Percentiles rank a stretch among this genome's conserved stretches.
Evolutionary conservation across 2,329 filamentous ascomycete species (phyloP).

Genomic region (Botrytis fragariae): DNA sequence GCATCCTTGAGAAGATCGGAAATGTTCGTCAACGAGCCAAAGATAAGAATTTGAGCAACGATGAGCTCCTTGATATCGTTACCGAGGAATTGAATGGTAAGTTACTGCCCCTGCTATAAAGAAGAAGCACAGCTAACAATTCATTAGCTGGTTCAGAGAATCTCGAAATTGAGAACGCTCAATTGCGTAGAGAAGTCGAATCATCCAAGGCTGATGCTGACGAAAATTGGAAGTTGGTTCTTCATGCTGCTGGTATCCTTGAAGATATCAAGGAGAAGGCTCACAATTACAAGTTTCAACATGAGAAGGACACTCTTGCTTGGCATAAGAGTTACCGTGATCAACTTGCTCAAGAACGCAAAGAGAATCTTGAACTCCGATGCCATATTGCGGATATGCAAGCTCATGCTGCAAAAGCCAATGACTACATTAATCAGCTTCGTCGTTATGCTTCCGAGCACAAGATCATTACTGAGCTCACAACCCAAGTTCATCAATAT

Average conservation of each 20-base stretch:
- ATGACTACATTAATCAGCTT: slow-evolving; percentile 56
- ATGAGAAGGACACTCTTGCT: slow-evolving; percentile 58
- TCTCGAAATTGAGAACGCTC: slow-evolving; percentile 59
- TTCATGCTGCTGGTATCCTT: slow-evolving; percentile 55
- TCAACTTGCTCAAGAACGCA: slow-evolving; percentile 63
- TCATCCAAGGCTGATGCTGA: slow-evolving; percentile 59
- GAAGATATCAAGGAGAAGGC: slow-evolving; percentile 60
- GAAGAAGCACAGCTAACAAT: slow-evolving; percentile 22
- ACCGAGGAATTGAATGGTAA: slow-evolving; percentile 57
- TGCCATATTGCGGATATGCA: slow-evolving; percentile 68
- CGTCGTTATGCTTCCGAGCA: slow-evolving; percentile 57
- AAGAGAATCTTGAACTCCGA: slow-evolving; percentile 60
- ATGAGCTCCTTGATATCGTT: slow-evolving; percentile 55
- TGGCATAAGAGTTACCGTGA: slow-evolving; percentile 66
- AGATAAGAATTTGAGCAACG: slow-evolving; percentile 54
- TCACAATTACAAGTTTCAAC: slow-evolving; percentile 63
- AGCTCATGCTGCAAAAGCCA: slow-evolving; percentile 56
- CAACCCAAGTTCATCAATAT: slow-evolving; percentile 51
- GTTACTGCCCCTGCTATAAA: slow-evolving; percentile 16
- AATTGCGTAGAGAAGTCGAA: slow-evolving; percentile 61
- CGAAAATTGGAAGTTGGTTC: slow-evolving; percentile 56
- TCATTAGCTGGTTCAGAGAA: slow-evolving; percentile 42
- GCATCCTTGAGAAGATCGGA: slow-evolving; percentile 62
- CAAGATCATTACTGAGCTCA: slow-evolving; percentile 51
- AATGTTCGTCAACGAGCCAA: slow-evolving; percentile 52